phyloP scores from a whole-genome alignment of 2,329 filamentous ascomycete genomes.

The Neonectria coccinea region DNA sequence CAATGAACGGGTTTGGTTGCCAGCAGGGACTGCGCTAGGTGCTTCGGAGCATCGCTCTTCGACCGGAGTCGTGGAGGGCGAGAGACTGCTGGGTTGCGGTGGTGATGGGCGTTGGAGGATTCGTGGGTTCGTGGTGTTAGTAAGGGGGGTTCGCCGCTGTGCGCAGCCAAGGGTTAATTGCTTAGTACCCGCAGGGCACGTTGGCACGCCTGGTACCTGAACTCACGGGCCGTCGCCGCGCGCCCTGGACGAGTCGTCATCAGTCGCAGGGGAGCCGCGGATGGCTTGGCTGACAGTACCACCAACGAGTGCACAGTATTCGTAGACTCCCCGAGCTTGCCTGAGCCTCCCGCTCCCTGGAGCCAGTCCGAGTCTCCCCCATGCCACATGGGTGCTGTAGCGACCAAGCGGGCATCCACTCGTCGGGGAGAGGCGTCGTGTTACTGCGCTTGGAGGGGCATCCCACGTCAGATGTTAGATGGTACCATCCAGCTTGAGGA shows the following conservation, averaged over 20 bases:
- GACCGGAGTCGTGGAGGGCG: slow-evolving; percentile 24
- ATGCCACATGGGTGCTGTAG: not conserved
- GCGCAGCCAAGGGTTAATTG: slow-evolving; percentile 6
- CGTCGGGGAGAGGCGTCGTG: not conserved
- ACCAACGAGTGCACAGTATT: not conserved
- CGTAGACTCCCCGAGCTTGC: not conserved
- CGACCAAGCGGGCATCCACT: not conserved
- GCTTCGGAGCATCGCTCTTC: slow-evolving; percentile 46
- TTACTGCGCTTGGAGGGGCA: not conserved
- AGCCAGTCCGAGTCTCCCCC: not conserved
- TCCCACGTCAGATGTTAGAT: not conserved
- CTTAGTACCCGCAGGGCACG: slow-evolving; percentile 10
- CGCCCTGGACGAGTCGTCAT: slow-evolving; percentile 20
- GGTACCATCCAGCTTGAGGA: not conserved
- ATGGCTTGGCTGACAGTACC: not conserved
- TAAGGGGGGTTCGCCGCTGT: slow-evolving; percentile 17
- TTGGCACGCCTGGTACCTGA: not conserved
- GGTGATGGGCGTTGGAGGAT: not conserved
- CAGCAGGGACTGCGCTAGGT: slow-evolving; percentile 33
- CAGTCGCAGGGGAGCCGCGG: slow-evolving; percentile 17
- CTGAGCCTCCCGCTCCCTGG: not conserved
- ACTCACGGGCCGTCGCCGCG: slow-evolving; percentile 25
- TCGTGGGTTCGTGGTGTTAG: slow-evolving; percentile 14
- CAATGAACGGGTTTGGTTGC: slow-evolving; percentile 38
- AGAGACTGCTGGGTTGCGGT: not conserved